These are phyloP conservation scores for Cercospora brassicicola DNA, from an alignment of 2,329 filamentous ascomycete species.

Conservation along the genomic window DNA sequence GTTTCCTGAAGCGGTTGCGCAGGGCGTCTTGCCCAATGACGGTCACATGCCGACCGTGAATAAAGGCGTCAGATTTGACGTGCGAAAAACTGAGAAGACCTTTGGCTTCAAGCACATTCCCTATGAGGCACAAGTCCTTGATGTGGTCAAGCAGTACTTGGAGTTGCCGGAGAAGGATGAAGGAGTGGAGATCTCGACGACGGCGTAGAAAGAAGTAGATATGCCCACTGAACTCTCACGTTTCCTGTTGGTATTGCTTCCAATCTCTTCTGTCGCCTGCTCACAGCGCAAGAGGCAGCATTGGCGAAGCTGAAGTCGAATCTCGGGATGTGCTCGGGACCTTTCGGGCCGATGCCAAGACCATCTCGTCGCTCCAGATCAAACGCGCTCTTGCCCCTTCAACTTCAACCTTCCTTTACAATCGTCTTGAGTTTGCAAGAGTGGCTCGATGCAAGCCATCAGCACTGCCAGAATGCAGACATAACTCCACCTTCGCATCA, in stretches of 20 bases:
- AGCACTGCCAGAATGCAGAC: not conserved
- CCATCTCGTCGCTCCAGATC: not conserved
- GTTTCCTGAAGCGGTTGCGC: slow-evolving; percentile 17
- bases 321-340: not conserved
- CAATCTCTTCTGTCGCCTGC: not conserved
- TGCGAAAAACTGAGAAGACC: slow-evolving; percentile 14
- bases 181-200: not conserved
- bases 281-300: not conserved
- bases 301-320: not conserved
- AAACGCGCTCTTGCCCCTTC: not conserved
- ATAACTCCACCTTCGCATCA: not conserved
- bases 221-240: not conserved
- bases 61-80: slow-evolving; percentile 6
- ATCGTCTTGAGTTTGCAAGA: not conserved
- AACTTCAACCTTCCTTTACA: not conserved
- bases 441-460: not conserved
- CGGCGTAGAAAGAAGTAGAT: not conserved
- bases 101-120: slow-evolving; percentile 15
- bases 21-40: slow-evolving; percentile 21
- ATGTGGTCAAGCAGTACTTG: slow-evolving; percentile 15
- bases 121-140: slow-evolving; percentile 10
- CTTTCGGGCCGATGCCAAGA: not conserved
- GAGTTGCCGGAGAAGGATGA: slow-evolving; percentile 12
- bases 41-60: slow-evolving; percentile 12
- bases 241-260: not conserved